A percentile compares a stretch with the other conserved stretches of the same genome.
phyloP scores from a whole-genome alignment of 257 asterid genomes.

The Apocynum venetum region DNA sequence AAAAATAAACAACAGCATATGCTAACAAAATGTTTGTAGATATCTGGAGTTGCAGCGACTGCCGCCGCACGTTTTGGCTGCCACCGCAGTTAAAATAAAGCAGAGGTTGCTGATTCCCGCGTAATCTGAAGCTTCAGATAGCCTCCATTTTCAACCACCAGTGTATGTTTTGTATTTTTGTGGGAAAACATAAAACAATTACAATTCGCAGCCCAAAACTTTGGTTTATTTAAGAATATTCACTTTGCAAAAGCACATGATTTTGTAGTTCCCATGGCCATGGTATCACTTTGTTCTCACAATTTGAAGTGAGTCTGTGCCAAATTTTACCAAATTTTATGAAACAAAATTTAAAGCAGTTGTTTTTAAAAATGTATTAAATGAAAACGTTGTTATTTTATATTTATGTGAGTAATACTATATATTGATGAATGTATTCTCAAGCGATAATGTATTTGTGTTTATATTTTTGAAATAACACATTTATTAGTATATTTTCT shows the following conservation, averaged over 20 bases:
- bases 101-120: neutral
- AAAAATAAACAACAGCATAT: neutral
- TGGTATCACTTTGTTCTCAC: no score
- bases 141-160: neutral
- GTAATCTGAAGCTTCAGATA: neutral
- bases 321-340: no score
- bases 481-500: no score
- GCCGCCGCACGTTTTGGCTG: neutral
- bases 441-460: no score
- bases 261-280: no score
- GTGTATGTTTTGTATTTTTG: neutral
- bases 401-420: no score
- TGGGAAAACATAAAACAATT: neutral
- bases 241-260: neutral
- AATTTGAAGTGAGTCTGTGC: no score
- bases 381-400: no score
- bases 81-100: neutral
- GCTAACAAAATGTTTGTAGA: neutral
- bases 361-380: no score
- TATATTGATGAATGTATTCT: no score
- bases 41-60: neutral
- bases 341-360: no score
- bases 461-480: no score
- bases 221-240: neutral
- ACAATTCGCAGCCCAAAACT: neutral